Evolutionary conservation across 2,329 filamentous ascomycete species (phyloP), one percentile per base, ranked within the genome.

Genomic region (Xylaria sp.): DNA sequence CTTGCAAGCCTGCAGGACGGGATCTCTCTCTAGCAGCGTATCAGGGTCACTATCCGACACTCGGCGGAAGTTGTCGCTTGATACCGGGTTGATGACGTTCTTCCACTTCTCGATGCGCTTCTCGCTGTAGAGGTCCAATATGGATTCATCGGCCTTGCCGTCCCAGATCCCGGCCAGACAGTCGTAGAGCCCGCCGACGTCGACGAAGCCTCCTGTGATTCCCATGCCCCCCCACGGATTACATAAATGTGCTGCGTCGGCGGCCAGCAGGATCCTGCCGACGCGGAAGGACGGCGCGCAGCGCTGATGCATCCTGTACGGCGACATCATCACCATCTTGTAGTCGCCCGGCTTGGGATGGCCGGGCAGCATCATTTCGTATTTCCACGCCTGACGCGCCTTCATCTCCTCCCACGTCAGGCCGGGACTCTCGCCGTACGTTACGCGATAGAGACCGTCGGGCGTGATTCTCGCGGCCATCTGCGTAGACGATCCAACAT

Each of bases 181-280:
- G 70, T 90, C 87, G 65, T 83, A 87, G 5, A 90, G 80, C 0
- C 86, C 86, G 11, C 86, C 87, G 2, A 88, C 82, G 69, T 90
- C 88, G n/a, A 87, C 86, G 61, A 90, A 86, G 0, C 88, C 88
- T 5, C 87, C 87, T 0, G 87, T 90, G 56, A 90, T 83, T 1
- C 88, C 88, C 17, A 90, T 79, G 0, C 88, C 88, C 51, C 88
- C 88, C 77, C 84, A 84, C 0, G 82, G 82, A 73, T 84, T 85
- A 72, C 83, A 85, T 17, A 84, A 69, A 59, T 90, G 88, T 2
- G 87, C 88, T 1, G 88, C 87, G 77, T 90, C 88, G 0, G 87
- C 87, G 1, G 84, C 87, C 0, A 90, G 78, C 5, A 89, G 65
- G 44, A 89, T 78, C 6, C 85, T 82, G 0, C 87, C 87, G 0